Conservation (phyloP, 306 rosid species). For the Prunus kanzakura region DNA sequence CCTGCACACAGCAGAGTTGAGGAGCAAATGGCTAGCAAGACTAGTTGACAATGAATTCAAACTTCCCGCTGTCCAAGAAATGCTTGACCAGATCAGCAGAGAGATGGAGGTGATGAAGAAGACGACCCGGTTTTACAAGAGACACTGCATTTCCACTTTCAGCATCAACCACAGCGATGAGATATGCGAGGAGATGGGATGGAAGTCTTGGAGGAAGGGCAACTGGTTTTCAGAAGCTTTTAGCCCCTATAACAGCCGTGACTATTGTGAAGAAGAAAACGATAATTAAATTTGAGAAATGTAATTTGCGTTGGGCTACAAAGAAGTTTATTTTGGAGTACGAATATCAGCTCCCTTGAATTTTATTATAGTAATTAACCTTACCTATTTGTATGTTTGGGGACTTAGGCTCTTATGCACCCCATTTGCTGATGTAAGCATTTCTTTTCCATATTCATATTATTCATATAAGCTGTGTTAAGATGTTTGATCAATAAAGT, state of each 20-base stretch:
- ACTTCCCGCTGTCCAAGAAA: conserved; percentile 46
- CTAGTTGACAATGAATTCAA: conserved; percentile 48
- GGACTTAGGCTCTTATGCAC: not conserved
- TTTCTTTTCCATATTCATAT: not conserved
- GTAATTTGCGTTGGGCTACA: not conserved
- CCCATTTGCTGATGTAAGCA: not conserved
- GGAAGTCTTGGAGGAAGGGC: conserved; percentile 51
- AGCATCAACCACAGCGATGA: conserved; percentile 66
- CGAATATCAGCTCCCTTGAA: not conserved
- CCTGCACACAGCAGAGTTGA: conserved; percentile 52
- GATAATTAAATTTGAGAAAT: not conserved
- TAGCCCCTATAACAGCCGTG: conserved; percentile 56
- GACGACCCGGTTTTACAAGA: conserved; percentile 48
- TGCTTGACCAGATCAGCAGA: conserved; percentile 33
- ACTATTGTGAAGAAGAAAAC: conserved; percentile 26
- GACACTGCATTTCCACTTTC: conserved; percentile 66
- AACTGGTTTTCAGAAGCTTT: conserved; percentile 53
- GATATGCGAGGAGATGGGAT: conserved; percentile 56
- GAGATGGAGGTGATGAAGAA: conserved; percentile 55
- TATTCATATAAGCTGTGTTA: not conserved
- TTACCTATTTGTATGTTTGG: not conserved
- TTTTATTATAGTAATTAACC: not conserved
- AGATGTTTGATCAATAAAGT: conserved; percentile 8
- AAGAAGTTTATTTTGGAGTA: not conserved
- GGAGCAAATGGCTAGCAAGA: conserved; percentile 55